A percentile compares a stretch with the other conserved stretches of the same genome.
Evolutionary conservation across 2,329 filamentous ascomycete genomes (phyloP).

Genomic region (Paraphoma sp.): DNA sequence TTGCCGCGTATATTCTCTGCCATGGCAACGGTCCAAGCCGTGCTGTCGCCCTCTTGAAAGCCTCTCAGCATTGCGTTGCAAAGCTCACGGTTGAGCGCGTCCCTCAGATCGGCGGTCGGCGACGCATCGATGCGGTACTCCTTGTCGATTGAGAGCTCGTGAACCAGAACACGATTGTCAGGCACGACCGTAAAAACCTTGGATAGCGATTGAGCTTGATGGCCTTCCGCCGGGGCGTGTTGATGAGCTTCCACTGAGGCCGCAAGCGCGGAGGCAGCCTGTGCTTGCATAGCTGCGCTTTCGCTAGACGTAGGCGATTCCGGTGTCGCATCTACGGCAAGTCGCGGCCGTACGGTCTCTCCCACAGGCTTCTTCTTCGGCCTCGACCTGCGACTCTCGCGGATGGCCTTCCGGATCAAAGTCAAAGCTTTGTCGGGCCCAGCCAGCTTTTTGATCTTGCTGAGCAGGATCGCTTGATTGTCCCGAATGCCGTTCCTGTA

Average conservation of each 20-base stretch:
- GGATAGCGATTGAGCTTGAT: constrained; percentile 54
- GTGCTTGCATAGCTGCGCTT: constrained; percentile 45
- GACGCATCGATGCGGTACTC: constrained; percentile 72
- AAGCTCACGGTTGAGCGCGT: constrained; percentile 66
- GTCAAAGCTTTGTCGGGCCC: constrained; percentile 74
- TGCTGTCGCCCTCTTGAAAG: constrained; percentile 69
- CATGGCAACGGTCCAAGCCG: constrained; percentile 73
- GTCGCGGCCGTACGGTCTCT: constrained; percentile 71
- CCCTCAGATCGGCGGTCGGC: constrained; percentile 63
- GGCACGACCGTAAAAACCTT: constrained; percentile 68
- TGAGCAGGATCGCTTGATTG: constrained; percentile 80
- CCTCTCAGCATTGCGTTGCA: constrained; percentile 67
- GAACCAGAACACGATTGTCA: constrained; percentile 75
- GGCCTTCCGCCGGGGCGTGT: constrained; percentile 29
- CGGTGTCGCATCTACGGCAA: constrained; percentile 56
- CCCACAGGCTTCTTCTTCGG: constrained; percentile 70
- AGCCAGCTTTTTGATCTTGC: constrained; percentile 78
- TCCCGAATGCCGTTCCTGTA: constrained; percentile 82
- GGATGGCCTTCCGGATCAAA: constrained; percentile 76
- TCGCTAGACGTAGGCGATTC: constrained; percentile 35
- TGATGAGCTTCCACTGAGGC: constrained; percentile 22
- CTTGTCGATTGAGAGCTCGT: constrained; percentile 80
- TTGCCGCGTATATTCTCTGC: constrained; percentile 75
- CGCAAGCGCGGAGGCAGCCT: constrained; percentile 40
- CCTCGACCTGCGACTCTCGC: constrained; percentile 70